Conservation (phyloP, 73 alveolate genomes). For the Tetrahymena borealis region DNA sequence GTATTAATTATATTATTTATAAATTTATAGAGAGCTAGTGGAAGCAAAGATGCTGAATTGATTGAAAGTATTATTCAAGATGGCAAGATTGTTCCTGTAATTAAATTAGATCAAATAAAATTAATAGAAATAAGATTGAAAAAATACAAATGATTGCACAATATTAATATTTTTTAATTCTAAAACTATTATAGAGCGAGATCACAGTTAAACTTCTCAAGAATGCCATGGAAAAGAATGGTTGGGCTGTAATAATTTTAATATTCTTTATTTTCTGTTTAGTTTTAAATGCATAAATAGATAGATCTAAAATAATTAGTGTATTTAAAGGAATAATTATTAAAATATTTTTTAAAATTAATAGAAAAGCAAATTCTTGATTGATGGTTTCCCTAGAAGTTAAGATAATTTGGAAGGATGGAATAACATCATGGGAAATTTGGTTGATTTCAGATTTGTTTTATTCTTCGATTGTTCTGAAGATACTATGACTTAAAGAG, state of each 20-base stretch:
- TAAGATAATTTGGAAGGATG: conserved; percentile 73
- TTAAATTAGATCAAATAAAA: neutral
- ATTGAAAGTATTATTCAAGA: conserved; percentile 47
- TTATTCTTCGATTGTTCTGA: conserved; percentile 87
- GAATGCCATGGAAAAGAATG: conserved; percentile 44
- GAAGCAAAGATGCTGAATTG: conserved; percentile 39
- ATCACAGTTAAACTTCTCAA: conserved; percentile 50
- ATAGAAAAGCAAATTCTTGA: conserved; percentile 51
- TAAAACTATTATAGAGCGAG: neutral
- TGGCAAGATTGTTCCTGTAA: conserved; percentile 66
- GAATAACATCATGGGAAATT: conserved; percentile 34
- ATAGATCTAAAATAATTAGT: neutral
- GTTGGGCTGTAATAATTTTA: conserved; percentile 26
- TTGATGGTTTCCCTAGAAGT: conserved; percentile 88
- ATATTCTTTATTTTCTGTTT: conserved; percentile 8
- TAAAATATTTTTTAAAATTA: no score
- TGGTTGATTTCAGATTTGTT: conserved; percentile 57
- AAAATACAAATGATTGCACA: neutral
- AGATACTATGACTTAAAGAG: conserved; percentile 81
- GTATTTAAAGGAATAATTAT: no score
- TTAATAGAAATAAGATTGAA: neutral
- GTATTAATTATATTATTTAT: neutral
- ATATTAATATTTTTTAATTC: neutral
- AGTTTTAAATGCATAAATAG: neutral
- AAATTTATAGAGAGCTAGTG: neutral